Percentiles rank a stretch among this genome's conserved stretches.
These are phyloP conservation scores for Aspergillus tubingensis DNA, from an alignment of 2,329 filamentous ascomycete species.

Conservation along the genomic window DNA sequence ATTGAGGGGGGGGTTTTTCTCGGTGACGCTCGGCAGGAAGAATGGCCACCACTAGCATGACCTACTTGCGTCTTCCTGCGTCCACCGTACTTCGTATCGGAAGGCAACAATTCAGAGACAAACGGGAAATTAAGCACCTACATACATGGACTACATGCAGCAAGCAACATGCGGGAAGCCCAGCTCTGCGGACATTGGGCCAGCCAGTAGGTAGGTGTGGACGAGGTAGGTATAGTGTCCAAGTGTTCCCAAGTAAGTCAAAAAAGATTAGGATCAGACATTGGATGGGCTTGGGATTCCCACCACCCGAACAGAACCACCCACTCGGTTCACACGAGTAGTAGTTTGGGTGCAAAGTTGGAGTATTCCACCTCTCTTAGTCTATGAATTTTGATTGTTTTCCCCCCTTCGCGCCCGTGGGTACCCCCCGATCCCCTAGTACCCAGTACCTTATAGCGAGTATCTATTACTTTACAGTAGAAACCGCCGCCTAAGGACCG, in stretches of 20 bases:
- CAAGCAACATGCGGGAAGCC: neutral
- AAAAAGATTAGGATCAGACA: neutral
- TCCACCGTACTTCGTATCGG: neutral
- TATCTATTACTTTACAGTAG: neutral
- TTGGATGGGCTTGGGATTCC: constrained; percentile 3
- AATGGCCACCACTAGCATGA: neutral
- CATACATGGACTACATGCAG: neutral
- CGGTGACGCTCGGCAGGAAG: neutral
- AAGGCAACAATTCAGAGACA: neutral
- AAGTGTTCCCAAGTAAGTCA: neutral
- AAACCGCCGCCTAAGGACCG: too few species aligned
- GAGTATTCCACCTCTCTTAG: too few species aligned
- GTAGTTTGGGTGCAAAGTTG: neutral
- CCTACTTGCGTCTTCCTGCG: neutral
- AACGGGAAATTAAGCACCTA: neutral
- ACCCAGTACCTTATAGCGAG: neutral
- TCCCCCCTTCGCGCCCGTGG: neutral
- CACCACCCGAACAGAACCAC: constrained; percentile 13
- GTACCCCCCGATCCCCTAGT: neutral
- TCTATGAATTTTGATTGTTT: too few species aligned
- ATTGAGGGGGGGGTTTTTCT: neutral
- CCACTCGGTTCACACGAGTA: constrained; percentile 8
- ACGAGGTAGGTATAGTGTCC: too few species aligned
- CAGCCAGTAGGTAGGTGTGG: too few species aligned
- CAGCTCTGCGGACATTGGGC: neutral